Evolutionary conservation across 169 alveolate species (phyloP).

Genomic region (Miamiensis avidus): DNA sequence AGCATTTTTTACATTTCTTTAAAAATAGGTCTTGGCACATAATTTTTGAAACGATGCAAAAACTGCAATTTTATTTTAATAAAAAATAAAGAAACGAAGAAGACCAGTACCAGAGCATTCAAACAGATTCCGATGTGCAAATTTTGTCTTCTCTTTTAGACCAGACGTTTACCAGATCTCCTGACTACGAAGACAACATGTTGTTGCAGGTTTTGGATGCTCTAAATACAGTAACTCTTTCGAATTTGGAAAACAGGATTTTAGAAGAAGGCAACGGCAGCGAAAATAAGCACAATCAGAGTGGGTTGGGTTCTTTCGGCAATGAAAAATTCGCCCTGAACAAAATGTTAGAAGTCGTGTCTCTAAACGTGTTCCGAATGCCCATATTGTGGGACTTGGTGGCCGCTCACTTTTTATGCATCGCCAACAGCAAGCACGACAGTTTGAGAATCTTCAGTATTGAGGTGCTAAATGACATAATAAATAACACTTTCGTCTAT

Average conservation of each 20-base stretch:
- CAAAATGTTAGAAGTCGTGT: neutral
- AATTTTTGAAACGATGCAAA: neutral
- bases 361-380: neutral
- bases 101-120: neutral
- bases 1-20: too few relatives aligned
- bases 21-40: neutral
- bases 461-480: neutral
- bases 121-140: neutral
- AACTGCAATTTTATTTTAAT: neutral
- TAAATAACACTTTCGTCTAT: too few relatives aligned
- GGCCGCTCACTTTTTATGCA: neutral
- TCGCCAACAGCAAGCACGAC: neutral
- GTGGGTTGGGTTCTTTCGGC: too few relatives aligned
- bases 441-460: neutral
- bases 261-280: neutral
- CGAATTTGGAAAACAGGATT: neutral
- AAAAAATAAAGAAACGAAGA: neutral
- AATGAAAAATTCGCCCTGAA: neutral
- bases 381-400: neutral
- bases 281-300: neutral
- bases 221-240: neutral
- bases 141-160: neutral
- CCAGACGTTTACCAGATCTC: neutral
- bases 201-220: neutral
- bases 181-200: neutral